Evolutionary conservation across 768 basidiomycete species (phyloP).

Genomic region (Leccinum uliginosum): DNA sequence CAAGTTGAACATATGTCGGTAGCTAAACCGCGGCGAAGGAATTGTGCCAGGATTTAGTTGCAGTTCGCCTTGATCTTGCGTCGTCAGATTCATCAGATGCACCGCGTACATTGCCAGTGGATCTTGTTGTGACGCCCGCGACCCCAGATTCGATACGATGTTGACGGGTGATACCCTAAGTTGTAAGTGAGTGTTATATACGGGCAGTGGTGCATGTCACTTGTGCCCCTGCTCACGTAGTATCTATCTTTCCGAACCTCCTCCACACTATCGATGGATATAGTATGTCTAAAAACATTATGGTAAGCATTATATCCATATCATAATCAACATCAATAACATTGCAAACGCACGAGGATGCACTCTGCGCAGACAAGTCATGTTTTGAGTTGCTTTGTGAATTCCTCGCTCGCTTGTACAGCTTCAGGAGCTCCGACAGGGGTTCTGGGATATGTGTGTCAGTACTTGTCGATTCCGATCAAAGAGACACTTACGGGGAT

Average conservation of each 20-base stretch:
- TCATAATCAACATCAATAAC: neutral
- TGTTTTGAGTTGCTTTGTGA: slow-evolving; percentile 5
- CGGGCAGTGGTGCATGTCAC: too few species aligned
- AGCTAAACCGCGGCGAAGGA: slow-evolving; percentile 23
- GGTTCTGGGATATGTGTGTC: slow-evolving; percentile 2
- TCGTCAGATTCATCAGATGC: slow-evolving; percentile 25
- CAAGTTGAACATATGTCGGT: slow-evolving; percentile 14
- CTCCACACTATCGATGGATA: neutral
- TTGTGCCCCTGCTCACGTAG: neutral
- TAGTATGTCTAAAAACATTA: slow-evolving; percentile 8
- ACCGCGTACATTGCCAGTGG: slow-evolving; percentile 19
- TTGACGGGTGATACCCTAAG: neutral
- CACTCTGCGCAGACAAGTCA: neutral
- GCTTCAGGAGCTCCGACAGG: neutral
- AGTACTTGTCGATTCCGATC: neutral
- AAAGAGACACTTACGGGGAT: slow-evolving; percentile 5
- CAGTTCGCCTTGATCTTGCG: slow-evolving; percentile 24
- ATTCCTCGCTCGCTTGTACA: slow-evolving; percentile 6
- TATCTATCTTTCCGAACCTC: neutral
- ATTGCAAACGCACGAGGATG: slow-evolving; percentile 7
- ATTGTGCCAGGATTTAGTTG: slow-evolving; percentile 21
- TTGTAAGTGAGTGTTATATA: neutral
- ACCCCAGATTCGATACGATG: slow-evolving; percentile 2
- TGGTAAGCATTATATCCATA: neutral
- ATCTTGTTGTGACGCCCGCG: slow-evolving; percentile 11